Base-by-base conservation (phyloP, 805 yeast genomes). In the Helenozyma baotianmanensis region DNA sequence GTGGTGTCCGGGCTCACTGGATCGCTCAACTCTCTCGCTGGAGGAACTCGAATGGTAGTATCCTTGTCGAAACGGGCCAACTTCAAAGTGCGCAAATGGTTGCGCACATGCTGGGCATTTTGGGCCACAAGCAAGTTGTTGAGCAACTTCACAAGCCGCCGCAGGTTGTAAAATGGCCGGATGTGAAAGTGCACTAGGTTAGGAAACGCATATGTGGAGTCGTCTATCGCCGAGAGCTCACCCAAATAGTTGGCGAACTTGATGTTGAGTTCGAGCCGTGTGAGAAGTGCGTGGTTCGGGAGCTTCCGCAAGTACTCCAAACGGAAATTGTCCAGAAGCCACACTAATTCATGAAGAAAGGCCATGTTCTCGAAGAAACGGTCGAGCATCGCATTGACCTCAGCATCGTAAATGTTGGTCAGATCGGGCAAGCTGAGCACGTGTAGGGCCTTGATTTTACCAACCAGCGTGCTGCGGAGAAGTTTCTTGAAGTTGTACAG, bases 361-460 rank as follows among this genome's bases (percentile, higher is more conserved):
- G 26, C 25, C 33, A 66, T 40, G 1, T 40, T 42, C 1, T 27
- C 29, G 31, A 70, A 56, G 21, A 59, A 60, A 4, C 36, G 32
- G 4, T 41, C 30, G 7, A 70, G 48, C 22, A 33, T 42, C 19
- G 39, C 42, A 16, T 53, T 48, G 25, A 62, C 47, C 4, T 55
- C 56, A 18, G 48, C 39, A 29, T 68, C 69, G 36, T 55, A 54
- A 1, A 59, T 50, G 25, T 62, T 59, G 17, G 68, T 54, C 15
- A 70, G 64, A 38, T 68, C 72, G 0, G 76, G 76, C 4, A 72
- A 42, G 15, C 51, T 48, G 2, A 61, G 45, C 30, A 67, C 56
- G 28, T 54, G 59, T 14, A 72, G 42, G 11, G 45, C 40, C 25
- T 44, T 43, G 3, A 64, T 48, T 8, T 18, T 29, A 4, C 19